phyloP scores from a whole-genome alignment of 208 protist species.

The Strigomonas oncopelti region DNA sequence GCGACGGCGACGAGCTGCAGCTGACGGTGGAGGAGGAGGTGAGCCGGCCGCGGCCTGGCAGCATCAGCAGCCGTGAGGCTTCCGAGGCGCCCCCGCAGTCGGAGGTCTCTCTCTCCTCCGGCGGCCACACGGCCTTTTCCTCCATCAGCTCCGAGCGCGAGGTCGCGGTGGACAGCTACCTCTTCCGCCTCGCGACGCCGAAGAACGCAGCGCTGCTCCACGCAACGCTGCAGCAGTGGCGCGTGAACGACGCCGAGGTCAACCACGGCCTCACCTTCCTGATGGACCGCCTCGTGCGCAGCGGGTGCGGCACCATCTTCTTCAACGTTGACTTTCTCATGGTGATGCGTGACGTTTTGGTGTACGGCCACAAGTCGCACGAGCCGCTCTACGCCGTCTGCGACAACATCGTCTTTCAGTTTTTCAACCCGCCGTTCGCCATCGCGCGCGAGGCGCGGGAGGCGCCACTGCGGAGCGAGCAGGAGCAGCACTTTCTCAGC shows the following conservation, averaged over 20 bases:
- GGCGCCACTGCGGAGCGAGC: constrained; percentile 20
- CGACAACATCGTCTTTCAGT: constrained; percentile 77
- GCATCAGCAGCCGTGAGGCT: constrained; percentile 3
- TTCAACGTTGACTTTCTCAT: constrained; percentile 78
- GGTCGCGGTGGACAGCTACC: constrained; percentile 65
- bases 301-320: constrained; percentile 53
- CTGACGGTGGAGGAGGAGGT: neutral
- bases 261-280: constrained; percentile 77
- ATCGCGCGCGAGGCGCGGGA: constrained; percentile 44
- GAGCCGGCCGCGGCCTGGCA: neutral
- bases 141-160: constrained; percentile 67
- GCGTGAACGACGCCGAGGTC: constrained; percentile 69
- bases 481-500: constrained; percentile 34
- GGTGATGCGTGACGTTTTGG: constrained; percentile 68
- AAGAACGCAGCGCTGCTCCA: constrained; percentile 69
- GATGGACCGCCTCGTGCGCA: constrained; percentile 54
- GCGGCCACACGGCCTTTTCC: constrained; percentile 39
- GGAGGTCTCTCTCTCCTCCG: constrained; percentile 23
- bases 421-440: constrained; percentile 81
- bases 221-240: constrained; percentile 70
- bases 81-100: constrained; percentile 11
- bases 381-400: constrained; percentile 63
- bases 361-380: constrained; percentile 64
- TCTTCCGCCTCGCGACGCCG: constrained; percentile 57
- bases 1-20: constrained; percentile 1